phyloP scores from a whole-genome alignment of 352 stramenopile genomes.

The Plasmopara viticola region DNA sequence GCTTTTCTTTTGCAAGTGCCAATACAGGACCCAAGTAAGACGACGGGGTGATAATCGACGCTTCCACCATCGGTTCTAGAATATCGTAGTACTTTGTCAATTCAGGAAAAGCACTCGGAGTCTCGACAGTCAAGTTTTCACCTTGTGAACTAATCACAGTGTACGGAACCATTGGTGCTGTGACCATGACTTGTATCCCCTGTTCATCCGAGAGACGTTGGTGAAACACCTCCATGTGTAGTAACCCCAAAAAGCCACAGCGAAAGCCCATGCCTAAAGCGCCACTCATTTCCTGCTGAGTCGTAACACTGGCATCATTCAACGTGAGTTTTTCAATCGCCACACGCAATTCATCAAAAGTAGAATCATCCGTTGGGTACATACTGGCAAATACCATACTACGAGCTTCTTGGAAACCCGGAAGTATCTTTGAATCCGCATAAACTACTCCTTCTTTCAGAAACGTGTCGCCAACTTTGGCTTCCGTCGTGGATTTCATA shows the following conservation, averaged over 20 bases:
- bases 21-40: slow-evolving; percentile 95
- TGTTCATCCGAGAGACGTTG: slow-evolving; percentile 98
- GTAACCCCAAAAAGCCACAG: slow-evolving; percentile 95
- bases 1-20: slow-evolving; percentile 89
- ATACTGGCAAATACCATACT: slow-evolving; percentile 99
- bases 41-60: slow-evolving; percentile 93
- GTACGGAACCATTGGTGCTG: slow-evolving; percentile 97
- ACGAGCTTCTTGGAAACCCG: slow-evolving; percentile 74
- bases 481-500: too few relatives aligned
- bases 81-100: slow-evolving; percentile 86
- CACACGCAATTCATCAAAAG: slow-evolving; percentile 94
- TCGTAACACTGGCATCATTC: slow-evolving; percentile 95
- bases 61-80: slow-evolving; percentile 95
- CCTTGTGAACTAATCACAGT: slow-evolving; percentile 71
- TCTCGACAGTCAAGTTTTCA: slow-evolving; percentile 45
- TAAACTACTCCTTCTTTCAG: too few relatives aligned
- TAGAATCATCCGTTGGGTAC: slow-evolving; percentile 94
- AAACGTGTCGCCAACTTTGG: too few relatives aligned
- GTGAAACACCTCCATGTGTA: slow-evolving; percentile 99
- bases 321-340: slow-evolving; percentile 95
- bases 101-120: slow-evolving; percentile 63
- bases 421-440: too few relatives aligned
- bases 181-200: slow-evolving; percentile 96
- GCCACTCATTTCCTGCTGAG: slow-evolving; percentile 93
- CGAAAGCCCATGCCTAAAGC: slow-evolving; percentile 94